Evolutionary conservation across 331 rosid species (phyloP), one percentile per base, ranked within the genome.

Genomic region (Telfairia occidentalis): DNA sequence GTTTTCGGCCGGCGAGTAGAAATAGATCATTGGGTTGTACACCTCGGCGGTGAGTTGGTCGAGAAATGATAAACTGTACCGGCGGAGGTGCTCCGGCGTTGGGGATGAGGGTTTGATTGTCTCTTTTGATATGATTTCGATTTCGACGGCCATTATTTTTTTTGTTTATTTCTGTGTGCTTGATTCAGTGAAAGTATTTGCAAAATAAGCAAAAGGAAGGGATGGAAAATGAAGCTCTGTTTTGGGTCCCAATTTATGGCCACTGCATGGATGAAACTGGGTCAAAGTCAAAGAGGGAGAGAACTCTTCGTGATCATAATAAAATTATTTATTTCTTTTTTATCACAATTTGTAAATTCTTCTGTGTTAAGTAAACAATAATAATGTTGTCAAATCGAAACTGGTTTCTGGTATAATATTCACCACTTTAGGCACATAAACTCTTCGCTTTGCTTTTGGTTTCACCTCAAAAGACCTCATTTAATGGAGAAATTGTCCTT

Each of bases 91-190:
- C 3, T 61, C 52, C 12, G 81, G 85, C 30, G 81, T 79, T 34
- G 81, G 76, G 28, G 81, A 82, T 40, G 81, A 82, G 3, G 85
- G 85, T 53, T 34, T 81, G 83, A 81, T 76, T 8, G 65, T 52
- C 43, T 76, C 83, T 15, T 66, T 81, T 5, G 75, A 76, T 48
- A 71, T 13, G 11, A 80, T 35, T 58, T 78, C 63, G 7, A 83
- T 69, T 34, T 75, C 76, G 19, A 71, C 9, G 46, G 55, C 78
- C 84, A 77, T n/a, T n/a, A n/a, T n/a, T n/a, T n/a, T n/a, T n/a
- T n/a, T n/a, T 81, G 26, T 8, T 79, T 50, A 5, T 52, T 53
- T 53, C 30, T 19, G 4, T 29, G 38, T 34, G 71, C 35, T 18
- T 18, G 13, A 18, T n/a, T n/a, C 13, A 57, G n/a, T 4, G 30